A percentile compares a stretch with the other conserved stretches of the same genome.
These are phyloP conservation scores for Geoglossum cookeanum DNA, from an alignment of 2,329 filamentous ascomycete genomes.

Conservation along the genomic window DNA sequence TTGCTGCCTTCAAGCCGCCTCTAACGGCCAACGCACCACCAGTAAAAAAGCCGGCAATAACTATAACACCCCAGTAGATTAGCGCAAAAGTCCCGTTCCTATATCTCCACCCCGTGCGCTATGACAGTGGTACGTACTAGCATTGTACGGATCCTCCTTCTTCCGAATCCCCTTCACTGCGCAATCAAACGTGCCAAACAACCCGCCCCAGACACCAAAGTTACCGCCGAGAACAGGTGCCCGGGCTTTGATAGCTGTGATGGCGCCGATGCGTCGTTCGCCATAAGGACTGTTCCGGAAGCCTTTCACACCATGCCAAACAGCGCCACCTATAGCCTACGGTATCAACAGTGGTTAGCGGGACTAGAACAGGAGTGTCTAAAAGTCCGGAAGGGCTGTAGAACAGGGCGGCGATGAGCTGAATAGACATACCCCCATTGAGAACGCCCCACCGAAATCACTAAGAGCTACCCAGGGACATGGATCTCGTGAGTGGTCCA, in stretches of 20 bases:
- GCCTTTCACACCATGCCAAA: slow-evolving; percentile 96
- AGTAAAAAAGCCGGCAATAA: slow-evolving; percentile 93
- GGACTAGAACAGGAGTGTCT: not conserved
- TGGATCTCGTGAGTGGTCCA: slow-evolving; percentile 94
- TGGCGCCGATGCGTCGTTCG: slow-evolving; percentile 83
- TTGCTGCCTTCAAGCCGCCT: slow-evolving; percentile 76
- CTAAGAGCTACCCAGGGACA: slow-evolving; percentile 94
- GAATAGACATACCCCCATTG: slow-evolving; percentile 62
- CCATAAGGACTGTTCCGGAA: slow-evolving; percentile 80
- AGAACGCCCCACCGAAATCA: slow-evolving; percentile 93
- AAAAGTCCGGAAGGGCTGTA: not conserved
- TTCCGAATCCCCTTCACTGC: slow-evolving; percentile 82
- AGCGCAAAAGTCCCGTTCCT: not conserved
- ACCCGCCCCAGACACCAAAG: slow-evolving; percentile 92
- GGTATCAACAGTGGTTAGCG: not conserved
- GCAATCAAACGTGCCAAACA: slow-evolving; percentile 94
- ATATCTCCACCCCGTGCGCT: not conserved
- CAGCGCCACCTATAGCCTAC: slow-evolving; percentile 56
- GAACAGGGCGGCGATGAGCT: not conserved
- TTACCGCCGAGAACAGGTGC: slow-evolving; percentile 93
- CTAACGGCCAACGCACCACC: slow-evolving; percentile 80
- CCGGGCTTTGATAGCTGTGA: slow-evolving; percentile 94
- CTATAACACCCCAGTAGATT: slow-evolving; percentile 14
- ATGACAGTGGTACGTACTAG: slow-evolving; percentile 33
- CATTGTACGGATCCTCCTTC: slow-evolving; percentile 98